Evolutionary conservation across 495 filamentous ascomycete genomes (phyloP).

Genomic region (Aspergillus campestris): DNA sequence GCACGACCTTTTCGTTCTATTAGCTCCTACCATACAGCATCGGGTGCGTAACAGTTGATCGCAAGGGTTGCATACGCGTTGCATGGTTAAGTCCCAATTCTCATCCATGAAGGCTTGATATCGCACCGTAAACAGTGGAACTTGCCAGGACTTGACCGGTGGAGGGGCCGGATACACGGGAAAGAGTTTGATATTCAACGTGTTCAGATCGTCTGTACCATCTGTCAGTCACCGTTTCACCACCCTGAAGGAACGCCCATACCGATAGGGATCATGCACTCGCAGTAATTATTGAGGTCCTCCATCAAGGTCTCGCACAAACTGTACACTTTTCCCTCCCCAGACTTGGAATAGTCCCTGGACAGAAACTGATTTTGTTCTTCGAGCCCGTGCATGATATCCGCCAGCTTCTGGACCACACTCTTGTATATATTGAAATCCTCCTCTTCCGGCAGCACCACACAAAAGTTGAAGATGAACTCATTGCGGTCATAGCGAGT

Average conservation of each 20-base stretch:
- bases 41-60: neutral
- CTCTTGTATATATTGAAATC: slow-evolving; percentile 65
- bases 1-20: slow-evolving; percentile 46
- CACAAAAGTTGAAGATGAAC: slow-evolving; percentile 95
- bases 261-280: slow-evolving; percentile 96
- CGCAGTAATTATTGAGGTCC: slow-evolving; percentile 92
- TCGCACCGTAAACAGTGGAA: slow-evolving; percentile 81
- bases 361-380: slow-evolving; percentile 71
- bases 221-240: slow-evolving; percentile 7
- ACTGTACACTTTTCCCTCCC: slow-evolving; percentile 61
- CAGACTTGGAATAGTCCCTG: slow-evolving; percentile 34
- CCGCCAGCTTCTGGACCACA: slow-evolving; percentile 76
- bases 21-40: neutral
- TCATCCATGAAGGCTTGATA: slow-evolving; percentile 67
- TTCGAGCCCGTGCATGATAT: slow-evolving; percentile 79
- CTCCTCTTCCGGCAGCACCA: slow-evolving; percentile 68
- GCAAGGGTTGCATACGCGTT: slow-evolving; percentile 37
- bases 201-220: slow-evolving; percentile 73
- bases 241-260: slow-evolving; percentile 13
- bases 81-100: slow-evolving; percentile 88
- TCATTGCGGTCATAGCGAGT: slow-evolving; percentile 79
- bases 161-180: slow-evolving; percentile 72
- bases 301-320: slow-evolving; percentile 88
- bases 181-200: slow-evolving; percentile 93
- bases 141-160: slow-evolving; percentile 73